Evolutionary conservation across 257 asterid species (phyloP).

Genomic region (Ilex asprella): DNA sequence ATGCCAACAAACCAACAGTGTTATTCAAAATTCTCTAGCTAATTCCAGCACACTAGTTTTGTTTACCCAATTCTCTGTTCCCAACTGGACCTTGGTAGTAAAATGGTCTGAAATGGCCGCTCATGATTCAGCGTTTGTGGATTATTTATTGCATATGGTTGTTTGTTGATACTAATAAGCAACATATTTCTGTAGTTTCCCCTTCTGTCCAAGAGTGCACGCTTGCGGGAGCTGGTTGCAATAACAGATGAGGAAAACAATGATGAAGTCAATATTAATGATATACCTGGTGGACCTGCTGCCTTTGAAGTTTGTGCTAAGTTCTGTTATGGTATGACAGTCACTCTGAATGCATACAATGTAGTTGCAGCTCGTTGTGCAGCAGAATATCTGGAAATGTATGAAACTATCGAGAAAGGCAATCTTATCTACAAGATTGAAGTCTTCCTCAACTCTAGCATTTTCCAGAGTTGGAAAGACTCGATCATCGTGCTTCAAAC

Average conservation of each 20-base stretch:
- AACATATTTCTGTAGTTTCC: conserved; percentile 49
- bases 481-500: conserved; percentile 88
- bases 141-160: no score
- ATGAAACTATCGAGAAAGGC: conserved; percentile 70
- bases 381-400: conserved; percentile 79
- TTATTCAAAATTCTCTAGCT: no score
- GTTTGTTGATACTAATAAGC: conserved; percentile 12
- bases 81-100: no score
- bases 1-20: no score
- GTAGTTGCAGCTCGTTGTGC: conserved; percentile 84
- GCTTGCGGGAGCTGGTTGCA: conserved; percentile 54
- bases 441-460: conserved; percentile 70
- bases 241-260: conserved; percentile 25
- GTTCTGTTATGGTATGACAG: conserved; percentile 80
- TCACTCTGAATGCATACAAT: conserved; percentile 72
- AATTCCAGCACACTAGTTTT: no score
- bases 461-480: conserved; percentile 88
- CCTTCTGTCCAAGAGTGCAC: conserved; percentile 62
- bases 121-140: no score
- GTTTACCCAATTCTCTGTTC: no score
- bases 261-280: conserved; percentile 45
- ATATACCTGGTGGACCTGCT: conserved; percentile 73
- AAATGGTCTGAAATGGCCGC: no score
- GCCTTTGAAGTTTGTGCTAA: conserved; percentile 80
- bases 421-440: conserved; percentile 75